Conservation (phyloP, 371 early-diverging fungal species). For the Mortierella sp. region DNA sequence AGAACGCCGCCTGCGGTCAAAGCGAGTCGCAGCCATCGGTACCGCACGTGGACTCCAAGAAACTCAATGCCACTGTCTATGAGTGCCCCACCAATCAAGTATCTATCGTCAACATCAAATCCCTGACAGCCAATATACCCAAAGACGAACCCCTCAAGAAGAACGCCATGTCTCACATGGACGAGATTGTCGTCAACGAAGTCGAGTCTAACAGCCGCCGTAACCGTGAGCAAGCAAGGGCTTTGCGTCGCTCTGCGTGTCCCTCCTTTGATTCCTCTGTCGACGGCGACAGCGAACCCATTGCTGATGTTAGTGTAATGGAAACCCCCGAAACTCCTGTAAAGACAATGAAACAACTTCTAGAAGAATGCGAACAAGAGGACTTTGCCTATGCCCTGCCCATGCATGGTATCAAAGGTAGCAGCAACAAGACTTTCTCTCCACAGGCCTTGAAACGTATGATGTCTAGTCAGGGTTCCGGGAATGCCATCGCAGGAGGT, state of each 20-base stretch:
- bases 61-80: background rate
- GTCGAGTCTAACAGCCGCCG: conserved; percentile 27
- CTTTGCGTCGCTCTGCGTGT: conserved; percentile 7
- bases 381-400: conserved; percentile 19
- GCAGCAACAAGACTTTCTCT: conserved; percentile 49
- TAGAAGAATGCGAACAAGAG: conserved; percentile 36
- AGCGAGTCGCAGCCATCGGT: background rate
- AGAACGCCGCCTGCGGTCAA: background rate
- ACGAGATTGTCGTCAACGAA: conserved; percentile 3
- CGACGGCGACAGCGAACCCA: background rate
- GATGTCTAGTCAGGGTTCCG: conserved; percentile 20
- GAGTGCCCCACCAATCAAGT: conserved; percentile 5
- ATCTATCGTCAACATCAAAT: background rate
- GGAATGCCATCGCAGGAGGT: background rate
- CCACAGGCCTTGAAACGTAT: conserved; percentile 13
- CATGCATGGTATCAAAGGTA: conserved; percentile 1
- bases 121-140: background rate
- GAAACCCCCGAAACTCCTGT: background rate
- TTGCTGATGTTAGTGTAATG: background rate
- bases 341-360: conserved; percentile 34
- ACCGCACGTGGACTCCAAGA: background rate
- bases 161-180: conserved; percentile 19
- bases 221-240: background rate
- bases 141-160: background rate
- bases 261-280: conserved; percentile 10